Base-by-base conservation (phyloP, 164 flowering plant genomes). In the Macadamia integrifolia region DNA sequence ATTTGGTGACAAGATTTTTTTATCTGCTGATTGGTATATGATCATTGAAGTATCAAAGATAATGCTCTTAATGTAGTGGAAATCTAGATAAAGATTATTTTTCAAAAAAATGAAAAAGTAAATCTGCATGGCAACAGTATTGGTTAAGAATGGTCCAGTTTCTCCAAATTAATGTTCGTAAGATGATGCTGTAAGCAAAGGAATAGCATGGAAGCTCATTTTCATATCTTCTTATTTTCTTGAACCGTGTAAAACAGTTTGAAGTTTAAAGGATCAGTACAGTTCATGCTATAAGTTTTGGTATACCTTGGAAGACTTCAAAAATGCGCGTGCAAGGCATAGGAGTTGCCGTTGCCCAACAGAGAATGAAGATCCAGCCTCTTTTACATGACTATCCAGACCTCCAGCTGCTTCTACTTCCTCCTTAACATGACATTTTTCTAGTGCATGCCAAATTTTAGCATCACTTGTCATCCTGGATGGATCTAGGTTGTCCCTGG, bases 311-410 rank as follows among this genome's bases (percentile, higher is more conserved):
- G 96, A 84, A 73, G 90, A 90, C 74, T 82, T 90, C 46, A 94
- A 89, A 71, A 94, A 86, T 63, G 99, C 97, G 58, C 99, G 93
- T 17, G 92, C 97, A 65, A 94, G 96, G 85, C 98, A 94, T 65
- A 92, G 71, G 43, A 94, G 96, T 74, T 94, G 99, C 28, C 87
- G 79, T 74, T 94, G 99, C 40, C 99, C 99, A 61, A 92, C 91
- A 73, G 99, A 94, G 69, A 94, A 92, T 66, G 93, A 82, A 30
- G 80, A 53, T 55, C 95, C 97, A 73, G 87, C 80, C 70, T 85
- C 93, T 76, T 94, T 92, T 11, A 94, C 76, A 9, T 75, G 82
- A 58, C 77, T 73, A 55, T 87, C 91, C 68, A 94, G 79, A 35
- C 99, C 99, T 66, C 99, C 99, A 52, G 80, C 84, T 49, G 84